phyloP scores from a whole-genome alignment of 2,329 filamentous ascomycete species.

The Fusarium udum region DNA sequence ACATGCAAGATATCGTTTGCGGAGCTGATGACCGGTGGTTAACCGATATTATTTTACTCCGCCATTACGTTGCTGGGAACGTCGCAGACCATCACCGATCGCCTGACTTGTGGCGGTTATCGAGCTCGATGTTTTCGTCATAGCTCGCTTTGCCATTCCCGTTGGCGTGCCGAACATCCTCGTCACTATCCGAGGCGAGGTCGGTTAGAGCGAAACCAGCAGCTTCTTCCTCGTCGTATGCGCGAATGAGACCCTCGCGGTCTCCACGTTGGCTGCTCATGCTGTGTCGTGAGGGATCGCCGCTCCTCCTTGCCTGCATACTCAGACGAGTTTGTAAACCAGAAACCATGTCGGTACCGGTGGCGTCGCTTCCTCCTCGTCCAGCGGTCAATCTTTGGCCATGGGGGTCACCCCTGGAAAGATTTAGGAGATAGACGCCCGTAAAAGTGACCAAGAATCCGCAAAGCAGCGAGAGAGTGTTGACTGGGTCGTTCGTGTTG shows the following conservation, averaged over 20 bases:
- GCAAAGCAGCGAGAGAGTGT: conserved; percentile 89
- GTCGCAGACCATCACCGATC: conserved; percentile 43
- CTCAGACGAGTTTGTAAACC: conserved; percentile 89
- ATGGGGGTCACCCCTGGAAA: conserved; percentile 91
- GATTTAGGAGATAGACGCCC: conserved; percentile 93
- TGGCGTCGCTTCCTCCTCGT: conserved; percentile 74
- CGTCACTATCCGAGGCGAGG: conserved; percentile 79
- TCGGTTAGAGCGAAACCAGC: conserved; percentile 80
- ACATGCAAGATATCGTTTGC: conserved; percentile 29
- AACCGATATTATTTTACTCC: conserved; percentile 11
- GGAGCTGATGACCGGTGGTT: conserved; percentile 1
- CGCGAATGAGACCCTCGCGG: conserved; percentile 83
- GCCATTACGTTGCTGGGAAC: conserved; percentile 32
- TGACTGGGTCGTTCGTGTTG: conserved; percentile 91
- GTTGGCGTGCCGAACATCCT: conserved; percentile 58
- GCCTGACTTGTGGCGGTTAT: conserved; percentile 58
- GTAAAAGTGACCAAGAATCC: conserved; percentile 96
- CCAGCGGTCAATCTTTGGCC: conserved; percentile 73
- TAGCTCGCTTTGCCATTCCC: conserved; percentile 55
- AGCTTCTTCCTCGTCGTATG: conserved; percentile 85
- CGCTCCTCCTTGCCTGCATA: conserved; percentile 88
- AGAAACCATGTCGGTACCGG: conserved; percentile 91
- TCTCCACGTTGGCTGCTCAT: conserved; percentile 73
- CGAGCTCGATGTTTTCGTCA: conserved; percentile 59
- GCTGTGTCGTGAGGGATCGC: conserved; percentile 70